Evolutionary conservation across 2,329 filamentous ascomycete species (phyloP).

Genomic region (Magnaporthiopsis incrustans): DNA sequence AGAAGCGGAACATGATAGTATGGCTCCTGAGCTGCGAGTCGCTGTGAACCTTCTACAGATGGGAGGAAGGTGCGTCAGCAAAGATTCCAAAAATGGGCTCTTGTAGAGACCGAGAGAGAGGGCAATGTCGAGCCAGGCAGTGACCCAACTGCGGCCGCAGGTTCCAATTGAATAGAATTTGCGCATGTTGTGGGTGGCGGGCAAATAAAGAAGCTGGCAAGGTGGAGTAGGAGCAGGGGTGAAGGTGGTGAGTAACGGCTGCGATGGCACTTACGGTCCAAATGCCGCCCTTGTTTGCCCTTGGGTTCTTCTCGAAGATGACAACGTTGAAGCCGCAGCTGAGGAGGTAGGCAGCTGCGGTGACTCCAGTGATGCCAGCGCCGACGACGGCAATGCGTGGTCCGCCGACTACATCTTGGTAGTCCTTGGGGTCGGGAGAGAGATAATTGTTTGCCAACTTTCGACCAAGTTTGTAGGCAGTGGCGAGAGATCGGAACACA

Average conservation of each 20-base stretch:
- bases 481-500: neutral
- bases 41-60: no score
- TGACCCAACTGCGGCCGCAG: no score
- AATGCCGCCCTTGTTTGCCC: slow-evolving; percentile 66
- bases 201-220: no score
- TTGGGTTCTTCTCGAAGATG: slow-evolving; percentile 43
- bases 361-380: slow-evolving; percentile 31
- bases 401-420: neutral
- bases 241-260: neutral
- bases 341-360: slow-evolving; percentile 27
- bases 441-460: neutral
- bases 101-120: no score
- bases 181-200: no score
- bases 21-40: slow-evolving; percentile 30
- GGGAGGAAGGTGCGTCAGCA: no score
- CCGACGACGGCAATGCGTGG: slow-evolving; percentile 28
- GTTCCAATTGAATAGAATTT: no score
- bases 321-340: slow-evolving; percentile 26
- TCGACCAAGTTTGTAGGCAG: neutral
- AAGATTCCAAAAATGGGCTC: no score
- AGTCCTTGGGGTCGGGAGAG: neutral
- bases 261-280: slow-evolving; percentile 64
- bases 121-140: no score
- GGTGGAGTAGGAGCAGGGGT: no score
- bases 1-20: slow-evolving; percentile 79